Conservation (phyloP, 805 yeast genomes). For the Zygosaccharomyces bailii region DNA sequence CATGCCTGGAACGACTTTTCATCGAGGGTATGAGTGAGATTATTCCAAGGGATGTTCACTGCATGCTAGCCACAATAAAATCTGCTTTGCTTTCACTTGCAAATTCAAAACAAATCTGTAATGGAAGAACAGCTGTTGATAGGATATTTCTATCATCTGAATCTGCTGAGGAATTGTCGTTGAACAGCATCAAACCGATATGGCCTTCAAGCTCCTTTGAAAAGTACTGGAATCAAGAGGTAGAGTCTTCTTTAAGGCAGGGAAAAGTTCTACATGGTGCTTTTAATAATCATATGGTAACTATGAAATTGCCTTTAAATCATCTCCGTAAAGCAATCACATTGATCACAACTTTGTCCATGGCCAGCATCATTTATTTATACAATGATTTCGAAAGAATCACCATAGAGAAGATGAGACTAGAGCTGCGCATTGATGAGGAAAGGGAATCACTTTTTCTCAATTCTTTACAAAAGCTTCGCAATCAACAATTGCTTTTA, state of each 20-base stretch:
- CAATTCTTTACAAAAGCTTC: slow-evolving; percentile 9
- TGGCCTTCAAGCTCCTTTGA: slow-evolving; percentile 14
- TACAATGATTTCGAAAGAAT: slow-evolving; percentile 17
- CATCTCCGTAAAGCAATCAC: slow-evolving; percentile 7
- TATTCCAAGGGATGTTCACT: slow-evolving; percentile 3
- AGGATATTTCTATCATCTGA: slow-evolving; percentile 5
- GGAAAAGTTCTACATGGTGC: slow-evolving; percentile 11
- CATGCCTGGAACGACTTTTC: slow-evolving; percentile 11
- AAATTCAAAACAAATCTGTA: background rate
- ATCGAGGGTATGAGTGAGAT: slow-evolving; percentile 3
- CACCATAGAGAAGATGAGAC: slow-evolving; percentile 6
- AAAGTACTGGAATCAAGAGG: slow-evolving; percentile 11
- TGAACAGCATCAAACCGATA: slow-evolving; percentile 2
- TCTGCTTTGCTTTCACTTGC: background rate
- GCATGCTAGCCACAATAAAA: background rate
- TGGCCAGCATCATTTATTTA: slow-evolving; percentile 19
- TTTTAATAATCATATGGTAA: slow-evolving; percentile 16
- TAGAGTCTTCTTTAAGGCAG: background rate
- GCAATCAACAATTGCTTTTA: background rate
- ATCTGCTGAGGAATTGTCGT: slow-evolving; percentile 3
- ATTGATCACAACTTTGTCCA: slow-evolving; percentile 11
- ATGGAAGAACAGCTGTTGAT: slow-evolving; percentile 1
- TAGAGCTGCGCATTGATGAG: slow-evolving; percentile 8
- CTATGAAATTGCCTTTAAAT: slow-evolving; percentile 16
- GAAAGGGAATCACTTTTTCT: slow-evolving; percentile 3